Evolutionary conservation across 2,329 filamentous ascomycete species (phyloP), one percentile per base, ranked within the genome.

Genomic region (Camptophora hylomeconis): DNA sequence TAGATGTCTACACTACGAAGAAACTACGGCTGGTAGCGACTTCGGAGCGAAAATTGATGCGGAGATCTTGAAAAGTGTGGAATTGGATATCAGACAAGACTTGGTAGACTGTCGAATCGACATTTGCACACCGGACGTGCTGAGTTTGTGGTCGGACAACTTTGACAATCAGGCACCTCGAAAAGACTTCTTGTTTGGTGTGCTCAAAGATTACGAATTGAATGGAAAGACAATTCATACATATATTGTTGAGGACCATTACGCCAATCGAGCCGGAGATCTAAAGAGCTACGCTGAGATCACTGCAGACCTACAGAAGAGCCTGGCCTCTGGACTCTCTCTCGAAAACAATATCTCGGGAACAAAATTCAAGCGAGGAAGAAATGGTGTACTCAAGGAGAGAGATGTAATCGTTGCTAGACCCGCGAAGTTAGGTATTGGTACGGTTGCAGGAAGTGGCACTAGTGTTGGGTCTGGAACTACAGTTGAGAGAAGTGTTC

Each of bases 221-320:
- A 95, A 95, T 52, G 86, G 86, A 35, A 93, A 95, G 60, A 84
- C 83, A n/a, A 82, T 98, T 29, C 84, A 94, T 51, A 79, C 83
- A 2, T 80, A 95, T 45, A 77, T 95, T 39, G 63, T 92, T 24
- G 69, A 74, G 19, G 72, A 84, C 28, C 74, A 82, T 35, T 98
- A 95, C 49, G 81, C 83, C 2, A 84, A 86, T 2, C 69, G 89
- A 39, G 86, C 83, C 8, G 77, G 72, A 49, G 92, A 84, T 47
- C 65, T 95, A 14, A 80, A 81, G 47, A 76, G 86, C 48, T 98
- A 95, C 58, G 83, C 93, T 47, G 72, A 84, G 17, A 73, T 98
- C 30, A 86, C 75, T 52, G 78, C 74, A 46, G 86, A 94, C 49
- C 28, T 45, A 22, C 34, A 41, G 27, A 30, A 35, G 13, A 38